Base-by-base conservation (phyloP, 2,329 filamentous ascomycete species). In the Epichloe sibirici region DNA sequence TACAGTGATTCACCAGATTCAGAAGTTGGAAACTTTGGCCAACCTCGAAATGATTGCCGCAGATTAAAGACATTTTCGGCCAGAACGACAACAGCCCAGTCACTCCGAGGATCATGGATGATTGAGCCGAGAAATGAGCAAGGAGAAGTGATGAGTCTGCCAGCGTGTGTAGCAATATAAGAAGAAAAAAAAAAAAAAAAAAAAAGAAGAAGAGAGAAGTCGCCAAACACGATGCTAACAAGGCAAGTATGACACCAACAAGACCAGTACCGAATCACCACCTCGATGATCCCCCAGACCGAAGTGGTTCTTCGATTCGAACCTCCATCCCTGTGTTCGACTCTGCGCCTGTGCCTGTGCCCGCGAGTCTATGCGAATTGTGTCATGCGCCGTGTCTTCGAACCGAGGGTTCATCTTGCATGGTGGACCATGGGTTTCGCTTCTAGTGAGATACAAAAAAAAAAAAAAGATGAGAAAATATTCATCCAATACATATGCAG, bases 41-140 rank as follows among this genome's bases (percentile, higher is more conserved):
- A 62, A 77, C 78, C 58, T 77, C 66, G 59, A 85, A 82, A 4
- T 70, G 73, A 21, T 75, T 66, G 23, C 70, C 63, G 59, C 79
- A 83, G 40, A 85, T 74, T 68, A 60, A 83, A 84, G 53, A 85
- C 80, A 55, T 82, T 82, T 65, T 84, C 81, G 3, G 80, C 80
- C 43, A 85, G 66, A 2, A 85, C 80, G 80, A 80, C 59, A 85
- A 85, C 2, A 81, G 81, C 0, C 81, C 82, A 6, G 81, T 84
- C 7, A 85, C 80, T 4, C 81, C 81, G 13, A 85, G 66, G 53
- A 85, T 84, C 2, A 79, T 83, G 55, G 85, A 68, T 3, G 82
- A 81, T 57, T 85, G 82, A 3, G 78, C 76, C 2, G 79, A 82
- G 55, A 74, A 69, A 17, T 70, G 23, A 2, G 3, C 21, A 11